Evolutionary conservation across 345 rosid genomes (phyloP).

Genomic region (Melastoma malabathricum): DNA sequence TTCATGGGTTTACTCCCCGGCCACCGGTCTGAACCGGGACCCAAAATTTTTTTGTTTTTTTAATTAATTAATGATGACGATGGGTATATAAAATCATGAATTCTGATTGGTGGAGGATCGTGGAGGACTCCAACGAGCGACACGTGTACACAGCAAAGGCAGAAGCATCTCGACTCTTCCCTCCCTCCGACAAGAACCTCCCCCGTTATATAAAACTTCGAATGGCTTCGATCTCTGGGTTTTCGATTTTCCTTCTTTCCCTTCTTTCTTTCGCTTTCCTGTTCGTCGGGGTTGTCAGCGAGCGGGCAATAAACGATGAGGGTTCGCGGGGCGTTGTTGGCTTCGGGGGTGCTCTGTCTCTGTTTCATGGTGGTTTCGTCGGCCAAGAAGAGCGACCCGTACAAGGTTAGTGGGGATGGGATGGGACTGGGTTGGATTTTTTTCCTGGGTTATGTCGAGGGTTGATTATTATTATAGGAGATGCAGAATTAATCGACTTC

Average conservation of each 20-base stretch:
- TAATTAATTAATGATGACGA: no score
- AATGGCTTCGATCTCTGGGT: neutral
- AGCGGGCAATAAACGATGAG: conserved; percentile 7
- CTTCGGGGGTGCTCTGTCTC: conserved; percentile 19
- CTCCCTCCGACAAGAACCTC: conserved; percentile 13
- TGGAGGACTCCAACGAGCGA: conserved; percentile 24
- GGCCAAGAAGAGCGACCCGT: conserved; percentile 55
- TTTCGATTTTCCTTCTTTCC: neutral
- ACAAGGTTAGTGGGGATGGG: conserved; percentile 33
- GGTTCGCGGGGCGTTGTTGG: conserved; percentile 9
- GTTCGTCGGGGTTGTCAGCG: no score
- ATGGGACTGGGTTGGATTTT: no score
- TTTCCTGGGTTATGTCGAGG: no score
- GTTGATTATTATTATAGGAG: no score
- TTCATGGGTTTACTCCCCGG: no score
- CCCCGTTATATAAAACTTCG: neutral
- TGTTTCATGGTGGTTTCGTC: conserved; percentile 15
- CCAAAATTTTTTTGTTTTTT: no score
- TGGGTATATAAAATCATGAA: conserved; percentile 12
- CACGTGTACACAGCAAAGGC: conserved; percentile 38
- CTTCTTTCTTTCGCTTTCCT: no score
- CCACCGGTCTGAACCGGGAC: no score
- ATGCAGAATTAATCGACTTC: no score
- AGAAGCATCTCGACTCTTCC: conserved; percentile 25
- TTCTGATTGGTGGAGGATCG: conserved; percentile 55